Conservation (phyloP, 192 early-diverging fungal species). For the Backusella parvicylindrica region DNA sequence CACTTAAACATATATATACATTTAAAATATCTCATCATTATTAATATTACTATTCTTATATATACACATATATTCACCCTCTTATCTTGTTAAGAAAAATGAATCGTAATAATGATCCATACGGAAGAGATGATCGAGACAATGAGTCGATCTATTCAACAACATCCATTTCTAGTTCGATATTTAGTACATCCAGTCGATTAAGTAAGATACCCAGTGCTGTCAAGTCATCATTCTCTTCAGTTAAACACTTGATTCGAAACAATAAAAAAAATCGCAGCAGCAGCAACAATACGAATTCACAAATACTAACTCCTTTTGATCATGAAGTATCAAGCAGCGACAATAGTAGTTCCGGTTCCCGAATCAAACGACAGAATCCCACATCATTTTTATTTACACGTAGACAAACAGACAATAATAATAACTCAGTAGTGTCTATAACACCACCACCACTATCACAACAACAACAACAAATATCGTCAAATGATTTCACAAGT, state of each 20-base stretch:
- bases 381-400: neutral
- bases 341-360: neutral
- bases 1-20: neutral
- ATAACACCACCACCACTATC: neutral
- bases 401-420: slow-evolving; percentile 1
- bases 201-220: slow-evolving; percentile 25
- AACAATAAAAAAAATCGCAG: neutral
- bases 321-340: neutral
- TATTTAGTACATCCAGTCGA: slow-evolving; percentile 31
- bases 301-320: neutral
- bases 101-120: neutral
- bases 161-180: slow-evolving; percentile 25
- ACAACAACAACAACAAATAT: neutral
- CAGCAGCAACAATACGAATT: neutral
- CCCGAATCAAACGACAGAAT: neutral
- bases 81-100: neutral
- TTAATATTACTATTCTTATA: no score
- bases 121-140: slow-evolving; percentile 2
- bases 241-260: slow-evolving; percentile 27
- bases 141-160: slow-evolving; percentile 34
- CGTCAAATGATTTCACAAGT: neutral
- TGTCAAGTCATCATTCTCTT: slow-evolving; percentile 25
- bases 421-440: neutral
- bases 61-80: no score
- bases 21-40: neutral